These are phyloP conservation scores for Trichoderma lentiforme DNA, from an alignment of 2,329 filamentous ascomycete genomes.

Conservation along the genomic window DNA sequence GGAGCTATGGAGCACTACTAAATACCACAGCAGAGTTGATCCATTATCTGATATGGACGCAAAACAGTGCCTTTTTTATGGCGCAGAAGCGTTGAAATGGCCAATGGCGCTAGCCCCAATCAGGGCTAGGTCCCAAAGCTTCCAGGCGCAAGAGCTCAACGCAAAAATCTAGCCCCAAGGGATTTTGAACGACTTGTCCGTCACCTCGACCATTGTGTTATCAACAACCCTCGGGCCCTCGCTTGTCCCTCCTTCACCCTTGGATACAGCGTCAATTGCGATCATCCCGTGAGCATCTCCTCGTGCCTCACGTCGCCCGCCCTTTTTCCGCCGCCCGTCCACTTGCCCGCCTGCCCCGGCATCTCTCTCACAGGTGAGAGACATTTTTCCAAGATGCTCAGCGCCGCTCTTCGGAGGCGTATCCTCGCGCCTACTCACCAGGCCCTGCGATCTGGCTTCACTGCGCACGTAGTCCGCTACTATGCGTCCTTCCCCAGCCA, in stretches of 20 bases:
- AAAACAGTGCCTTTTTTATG: background rate
- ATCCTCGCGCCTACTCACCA: slow-evolving; percentile 50
- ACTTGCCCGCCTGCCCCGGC: slow-evolving; percentile 24
- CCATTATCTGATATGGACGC: background rate
- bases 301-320: slow-evolving; percentile 11
- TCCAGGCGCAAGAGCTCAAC: slow-evolving; percentile 40
- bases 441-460: slow-evolving; percentile 49
- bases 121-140: slow-evolving; percentile 31
- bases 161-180: slow-evolving; percentile 41
- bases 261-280: slow-evolving; percentile 20
- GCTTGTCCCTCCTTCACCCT: slow-evolving; percentile 19
- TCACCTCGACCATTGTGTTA: slow-evolving; percentile 28
- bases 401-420: slow-evolving; percentile 61
- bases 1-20: background rate
- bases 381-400: slow-evolving; percentile 51
- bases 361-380: slow-evolving; percentile 24
- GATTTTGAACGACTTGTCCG: slow-evolving; percentile 29
- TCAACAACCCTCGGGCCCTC: slow-evolving; percentile 23
- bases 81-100: background rate
- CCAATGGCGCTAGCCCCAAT: slow-evolving; percentile 28
- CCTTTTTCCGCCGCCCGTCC: slow-evolving; percentile 23
- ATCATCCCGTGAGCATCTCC: slow-evolving; percentile 16
- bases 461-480: slow-evolving; percentile 57
- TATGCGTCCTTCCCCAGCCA: slow-evolving; percentile 89
- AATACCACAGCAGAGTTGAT: background rate